Percentiles rank a stretch among this genome's conserved stretches.
Conservation (phyloP, 306 rosid genomes). For the Chamaecrista fasciculata region DNA sequence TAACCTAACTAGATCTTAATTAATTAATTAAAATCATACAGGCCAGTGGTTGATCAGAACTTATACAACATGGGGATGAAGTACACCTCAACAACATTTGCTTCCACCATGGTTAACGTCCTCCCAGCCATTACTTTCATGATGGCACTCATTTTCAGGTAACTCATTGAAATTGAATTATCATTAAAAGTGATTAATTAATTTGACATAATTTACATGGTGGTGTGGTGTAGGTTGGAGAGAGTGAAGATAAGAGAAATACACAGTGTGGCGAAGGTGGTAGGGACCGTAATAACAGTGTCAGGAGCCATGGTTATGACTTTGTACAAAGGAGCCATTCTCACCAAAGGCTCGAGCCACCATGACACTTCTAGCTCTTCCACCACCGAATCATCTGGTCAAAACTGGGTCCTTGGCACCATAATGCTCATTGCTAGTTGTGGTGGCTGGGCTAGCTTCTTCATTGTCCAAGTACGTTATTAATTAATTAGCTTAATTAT, state of each 20-base stretch:
- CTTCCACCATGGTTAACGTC: constrained; percentile 71
- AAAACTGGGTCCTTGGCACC: constrained; percentile 75
- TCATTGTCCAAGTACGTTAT: constrained; percentile 83
- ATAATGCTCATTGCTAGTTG: constrained; percentile 65
- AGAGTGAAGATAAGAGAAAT: constrained; percentile 61
- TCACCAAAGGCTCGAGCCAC: constrained; percentile 42
- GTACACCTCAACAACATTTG: constrained; percentile 87
- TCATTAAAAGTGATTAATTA: background rate
- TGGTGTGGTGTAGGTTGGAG: constrained; percentile 60
- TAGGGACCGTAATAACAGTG: constrained; percentile 75
- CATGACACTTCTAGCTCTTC: background rate
- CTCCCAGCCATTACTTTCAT: constrained; percentile 92
- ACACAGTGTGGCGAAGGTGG: constrained; percentile 75
- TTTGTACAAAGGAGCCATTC: constrained; percentile 85
- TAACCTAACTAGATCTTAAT: too few species aligned
- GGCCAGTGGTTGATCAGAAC: constrained; percentile 98
- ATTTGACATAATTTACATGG: background rate
- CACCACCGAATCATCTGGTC: constrained; percentile 38
- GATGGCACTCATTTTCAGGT: constrained; percentile 95
- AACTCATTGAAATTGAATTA: background rate
- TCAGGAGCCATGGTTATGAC: constrained; percentile 98
- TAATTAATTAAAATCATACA: constrained; percentile 33
- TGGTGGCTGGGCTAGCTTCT: constrained; percentile 86
- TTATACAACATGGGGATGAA: constrained; percentile 89
- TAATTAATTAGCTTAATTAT: background rate